Base-by-base conservation (phyloP, 2,329 filamentous ascomycete species). In the Parascedosporium putredinis region DNA sequence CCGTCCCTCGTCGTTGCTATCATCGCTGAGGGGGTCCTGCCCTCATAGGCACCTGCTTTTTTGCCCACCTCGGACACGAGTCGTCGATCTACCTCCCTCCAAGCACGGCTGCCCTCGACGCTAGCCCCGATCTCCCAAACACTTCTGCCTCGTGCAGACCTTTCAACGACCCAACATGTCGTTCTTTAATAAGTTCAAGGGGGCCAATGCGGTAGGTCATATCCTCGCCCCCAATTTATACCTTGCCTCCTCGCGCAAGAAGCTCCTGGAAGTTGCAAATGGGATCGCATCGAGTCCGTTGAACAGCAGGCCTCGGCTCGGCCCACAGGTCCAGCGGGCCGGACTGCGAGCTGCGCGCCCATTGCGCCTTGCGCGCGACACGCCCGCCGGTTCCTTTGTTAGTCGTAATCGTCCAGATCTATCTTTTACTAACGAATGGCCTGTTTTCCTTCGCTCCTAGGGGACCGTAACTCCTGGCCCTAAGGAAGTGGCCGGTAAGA, bases 121-220 rank as follows among this genome's bases (percentile, higher is more conserved):
- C 10, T n/a, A 10, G 20, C 20, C 10, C 12, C 9, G 6, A 23
- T 16, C 27, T 24, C 20, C 25, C 47, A 27, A 18, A 40, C 38
- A n/a, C n/a, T n/a, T 31, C 47, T 50, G 47, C 40, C 47, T 50
- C 47, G 47, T n/a, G 47, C 47, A 36, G 49, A 33, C 49, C 42
- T 23, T 12, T 12, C 8, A 36, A 6, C 14, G 16, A 47, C 54
- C 53, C 54, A 59, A 51, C 55, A 81, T 81, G 76, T 69, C 76
- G 54, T 75, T 82, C 57, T 73, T 81, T 54, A 77, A 70, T 57
- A 81, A 78, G 63, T 72, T 80, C 60, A 79, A 79, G 65, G 67
- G 68, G 57, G 67, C 71, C 56, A 67, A 71, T 62, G 69, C 69
- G 61, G 78, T 81, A 67, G 65, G 77, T 74, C n/a, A n/a, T n/a